These are phyloP conservation scores for Pythium volutum DNA, from an alignment of 352 stramenopile species.

Conservation along the genomic window DNA sequence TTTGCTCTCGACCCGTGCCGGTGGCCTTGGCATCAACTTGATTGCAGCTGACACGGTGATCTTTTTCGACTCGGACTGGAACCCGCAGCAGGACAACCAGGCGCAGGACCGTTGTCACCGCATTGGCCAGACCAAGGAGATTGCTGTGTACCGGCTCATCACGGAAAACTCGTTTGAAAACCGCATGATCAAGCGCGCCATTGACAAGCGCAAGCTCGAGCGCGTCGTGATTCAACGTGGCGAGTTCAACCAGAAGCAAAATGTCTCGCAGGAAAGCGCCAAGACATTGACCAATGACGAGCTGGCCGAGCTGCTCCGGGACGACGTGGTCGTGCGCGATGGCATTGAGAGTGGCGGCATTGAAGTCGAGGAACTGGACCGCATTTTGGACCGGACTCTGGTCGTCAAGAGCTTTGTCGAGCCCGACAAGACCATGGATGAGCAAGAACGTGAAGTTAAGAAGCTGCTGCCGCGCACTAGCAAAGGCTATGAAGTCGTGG, in stretches of 20 bases:
- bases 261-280: constrained; percentile 22
- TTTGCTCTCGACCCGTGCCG: constrained; percentile 87
- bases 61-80: constrained; percentile 99
- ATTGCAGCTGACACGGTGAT: constrained; percentile 97
- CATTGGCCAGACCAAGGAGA: constrained; percentile 89
- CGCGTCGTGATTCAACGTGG: constrained; percentile 86
- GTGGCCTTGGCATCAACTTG: constrained; percentile 97
- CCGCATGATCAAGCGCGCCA: constrained; percentile 89
- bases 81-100: constrained; percentile 96
- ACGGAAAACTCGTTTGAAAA: constrained; percentile 94
- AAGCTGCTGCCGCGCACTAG: constrained; percentile 49
- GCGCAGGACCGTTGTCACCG: constrained; percentile 89
- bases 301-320: constrained; percentile 66
- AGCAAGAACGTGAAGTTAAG: constrained; percentile 12
- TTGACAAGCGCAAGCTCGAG: constrained; percentile 91
- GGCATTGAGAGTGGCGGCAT: constrained; percentile 79
- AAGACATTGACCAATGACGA: constrained; percentile 69
- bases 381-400: constrained; percentile 66
- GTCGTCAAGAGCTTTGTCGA: constrained; percentile 78
- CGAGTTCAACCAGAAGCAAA: constrained; percentile 64
- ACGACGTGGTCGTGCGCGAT: constrained; percentile 69
- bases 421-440: constrained; percentile 25
- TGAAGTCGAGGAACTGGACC: constrained; percentile 47
- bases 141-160: constrained; percentile 92
- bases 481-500: constrained; percentile 79